Conservation (phyloP, 2,329 filamentous ascomycete genomes). For the Trichoderma breve region DNA sequence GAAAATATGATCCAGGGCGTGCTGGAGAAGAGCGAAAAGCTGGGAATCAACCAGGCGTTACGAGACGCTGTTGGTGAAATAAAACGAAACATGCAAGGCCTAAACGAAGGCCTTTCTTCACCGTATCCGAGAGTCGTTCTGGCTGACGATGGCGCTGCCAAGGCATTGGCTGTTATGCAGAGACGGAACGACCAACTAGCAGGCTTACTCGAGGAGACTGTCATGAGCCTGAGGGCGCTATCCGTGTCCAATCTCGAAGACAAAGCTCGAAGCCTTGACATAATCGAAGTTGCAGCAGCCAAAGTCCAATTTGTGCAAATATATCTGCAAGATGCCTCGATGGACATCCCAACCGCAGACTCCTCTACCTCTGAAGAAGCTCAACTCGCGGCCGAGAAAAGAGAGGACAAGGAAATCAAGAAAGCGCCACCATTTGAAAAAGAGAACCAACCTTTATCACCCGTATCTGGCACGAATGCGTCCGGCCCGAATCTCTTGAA, state of each 20-base stretch:
- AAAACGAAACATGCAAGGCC: constrained; percentile 67
- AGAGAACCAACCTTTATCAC: constrained; percentile 4
- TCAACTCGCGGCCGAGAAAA: not conserved
- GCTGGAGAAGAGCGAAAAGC: constrained; percentile 68
- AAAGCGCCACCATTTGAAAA: not conserved
- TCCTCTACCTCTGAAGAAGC: not conserved
- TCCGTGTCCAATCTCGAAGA: constrained; percentile 51
- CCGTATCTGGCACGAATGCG: not conserved
- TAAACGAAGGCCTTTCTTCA: constrained; percentile 55
- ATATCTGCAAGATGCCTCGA: constrained; percentile 57
- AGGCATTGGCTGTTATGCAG: constrained; percentile 54
- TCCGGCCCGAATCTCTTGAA: not conserved
- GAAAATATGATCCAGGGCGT: constrained; percentile 74
- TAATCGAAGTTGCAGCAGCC: constrained; percentile 58
- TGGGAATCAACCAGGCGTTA: constrained; percentile 77
- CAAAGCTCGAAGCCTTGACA: constrained; percentile 49
- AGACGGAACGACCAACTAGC: constrained; percentile 65
- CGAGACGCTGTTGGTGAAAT: constrained; percentile 81
- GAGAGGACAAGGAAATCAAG: not conserved
- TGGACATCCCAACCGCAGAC: constrained; percentile 42
- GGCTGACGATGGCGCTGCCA: constrained; percentile 34
- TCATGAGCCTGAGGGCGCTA: constrained; percentile 60
- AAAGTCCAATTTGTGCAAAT: constrained; percentile 64
- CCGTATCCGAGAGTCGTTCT: constrained; percentile 38
- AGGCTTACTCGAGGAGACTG: constrained; percentile 64